Percentiles rank a stretch among this genome's conserved stretches.
phyloP scores from a whole-genome alignment of 2,329 filamentous ascomycete species.

The Thielaviopsis ethacetica region DNA sequence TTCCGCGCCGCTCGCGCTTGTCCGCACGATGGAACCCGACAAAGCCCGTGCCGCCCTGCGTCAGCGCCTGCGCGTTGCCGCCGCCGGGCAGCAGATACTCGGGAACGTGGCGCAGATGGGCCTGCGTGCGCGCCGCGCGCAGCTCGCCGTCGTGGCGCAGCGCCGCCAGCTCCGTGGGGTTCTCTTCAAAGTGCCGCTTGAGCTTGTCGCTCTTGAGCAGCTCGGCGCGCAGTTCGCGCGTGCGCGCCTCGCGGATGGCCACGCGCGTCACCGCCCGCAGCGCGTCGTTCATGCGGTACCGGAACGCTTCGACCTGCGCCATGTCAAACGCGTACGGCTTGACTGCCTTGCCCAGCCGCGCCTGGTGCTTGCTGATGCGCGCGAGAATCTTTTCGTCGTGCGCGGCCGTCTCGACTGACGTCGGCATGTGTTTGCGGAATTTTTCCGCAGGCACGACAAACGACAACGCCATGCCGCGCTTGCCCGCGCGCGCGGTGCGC shows the following conservation, averaged over 20 bases:
- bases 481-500: conserved; percentile 77
- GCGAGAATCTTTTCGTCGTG: conserved; percentile 73
- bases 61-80: conserved; percentile 48
- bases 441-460: conserved; percentile 74
- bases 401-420: conserved; percentile 55
- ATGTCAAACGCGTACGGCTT: conserved; percentile 92
- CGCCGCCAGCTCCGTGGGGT: conserved; percentile 74
- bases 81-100: conserved; percentile 76
- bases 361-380: conserved; percentile 65
- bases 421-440: conserved; percentile 82
- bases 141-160: conserved; percentile 82
- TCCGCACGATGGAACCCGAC: conserved; percentile 46
- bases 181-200: conserved; percentile 92
- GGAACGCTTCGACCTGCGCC: conserved; percentile 81
- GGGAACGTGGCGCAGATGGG: conserved; percentile 84
- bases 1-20: conserved; percentile 27
- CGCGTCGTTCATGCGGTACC: conserved; percentile 88
- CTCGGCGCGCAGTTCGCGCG: conserved; percentile 75
- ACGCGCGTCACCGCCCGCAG: conserved; percentile 78
- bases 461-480: conserved; percentile 87
- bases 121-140: conserved; percentile 65
- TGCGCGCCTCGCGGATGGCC: conserved; percentile 76
- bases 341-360: conserved; percentile 61
- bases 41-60: conserved; percentile 55
- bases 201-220: conserved; percentile 87